These are phyloP conservation scores for Epichloe hybrida DNA, from an alignment of 2,329 filamentous ascomycete genomes.

Conservation along the genomic window DNA sequence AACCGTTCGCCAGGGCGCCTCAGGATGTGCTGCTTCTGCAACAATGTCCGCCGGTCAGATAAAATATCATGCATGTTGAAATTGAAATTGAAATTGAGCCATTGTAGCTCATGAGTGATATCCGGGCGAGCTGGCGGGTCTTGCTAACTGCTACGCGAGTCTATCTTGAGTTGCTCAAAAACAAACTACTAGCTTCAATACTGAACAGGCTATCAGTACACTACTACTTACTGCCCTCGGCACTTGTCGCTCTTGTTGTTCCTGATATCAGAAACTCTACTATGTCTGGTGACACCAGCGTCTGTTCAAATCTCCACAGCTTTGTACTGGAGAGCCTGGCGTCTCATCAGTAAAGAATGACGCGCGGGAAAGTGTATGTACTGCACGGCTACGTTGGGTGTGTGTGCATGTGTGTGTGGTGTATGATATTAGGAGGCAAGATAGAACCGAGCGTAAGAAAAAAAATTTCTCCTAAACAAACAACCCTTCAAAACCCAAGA, in stretches of 20 bases:
- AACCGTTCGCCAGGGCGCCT: constrained; percentile 6
- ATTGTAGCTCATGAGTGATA: too few relatives aligned
- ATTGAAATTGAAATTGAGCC: too few relatives aligned
- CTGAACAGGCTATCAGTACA: not conserved
- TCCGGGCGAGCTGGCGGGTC: too few relatives aligned
- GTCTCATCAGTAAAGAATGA: too few relatives aligned
- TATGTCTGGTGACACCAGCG: too few relatives aligned
- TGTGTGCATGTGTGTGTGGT: not conserved
- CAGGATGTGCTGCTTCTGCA: not conserved
- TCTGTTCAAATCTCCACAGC: too few relatives aligned
- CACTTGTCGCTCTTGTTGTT: not conserved
- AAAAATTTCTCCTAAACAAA: constrained; percentile 22
- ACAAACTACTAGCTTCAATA: not conserved
- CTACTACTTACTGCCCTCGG: not conserved
- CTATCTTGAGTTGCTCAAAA: not conserved
- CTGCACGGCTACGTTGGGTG: not conserved
- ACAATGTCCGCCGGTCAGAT: not conserved
- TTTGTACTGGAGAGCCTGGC: too few relatives aligned
- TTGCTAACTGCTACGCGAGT: too few relatives aligned
- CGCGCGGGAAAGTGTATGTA: too few relatives aligned
- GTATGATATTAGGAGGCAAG: constrained; percentile 10
- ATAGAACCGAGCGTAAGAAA: constrained; percentile 19
- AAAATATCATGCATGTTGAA: too few relatives aligned
- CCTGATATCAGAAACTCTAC: not conserved
- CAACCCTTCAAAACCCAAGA: constrained; percentile 23